Base-by-base conservation (phyloP, 2,329 filamentous ascomycete species). In the Sarocladium kiliense region DNA sequence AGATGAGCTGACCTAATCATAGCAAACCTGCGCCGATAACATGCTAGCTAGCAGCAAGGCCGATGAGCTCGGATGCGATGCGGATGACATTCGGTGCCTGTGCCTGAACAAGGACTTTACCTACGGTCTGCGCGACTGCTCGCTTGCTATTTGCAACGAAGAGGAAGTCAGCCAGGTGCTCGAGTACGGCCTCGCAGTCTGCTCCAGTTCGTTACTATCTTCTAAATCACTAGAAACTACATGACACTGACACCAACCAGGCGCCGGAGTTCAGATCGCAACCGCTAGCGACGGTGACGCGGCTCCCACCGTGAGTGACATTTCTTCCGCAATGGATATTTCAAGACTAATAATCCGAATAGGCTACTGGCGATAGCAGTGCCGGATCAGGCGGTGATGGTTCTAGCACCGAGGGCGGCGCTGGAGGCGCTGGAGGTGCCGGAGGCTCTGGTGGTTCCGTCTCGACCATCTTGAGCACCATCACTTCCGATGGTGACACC, bases 61-160 rank as follows among this genome's bases (percentile, higher is more conserved):
- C 47, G 30, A 59, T 32, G 65, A 73, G 54, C 74, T 83, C 34
- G 73, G 74, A 57, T 84, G 81, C 69, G 55, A 58, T 7, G 57
- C 62, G 55, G 64, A 63, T 39, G 76, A 79, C 58, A 34, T 70
- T 41, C 61, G 62, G 50, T 81, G 78, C 66, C 70, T 80, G 14
- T 81, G 78, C 71, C 61, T 63, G 56, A 74, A 77, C 59, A 39
- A 58, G 44, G 62, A 78, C 70, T 81, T 78, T 66, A 61, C 68
- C 56, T 78, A 73, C 59, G 78, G 78, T 54, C 66, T 81, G 57
- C 76, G 72, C 56, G 78, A 81, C 70, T 81, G 78, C 68, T 73
- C 77, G 18, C 59, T 62, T 58, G 66, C 75, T 66, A 66, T 70
- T 44, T 80, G 77, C 70, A 55, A 60, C 56, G 56, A 61, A 14